Base-by-base conservation (phyloP, 257 asterid genomes). In the Lavandula angustifolia region DNA sequence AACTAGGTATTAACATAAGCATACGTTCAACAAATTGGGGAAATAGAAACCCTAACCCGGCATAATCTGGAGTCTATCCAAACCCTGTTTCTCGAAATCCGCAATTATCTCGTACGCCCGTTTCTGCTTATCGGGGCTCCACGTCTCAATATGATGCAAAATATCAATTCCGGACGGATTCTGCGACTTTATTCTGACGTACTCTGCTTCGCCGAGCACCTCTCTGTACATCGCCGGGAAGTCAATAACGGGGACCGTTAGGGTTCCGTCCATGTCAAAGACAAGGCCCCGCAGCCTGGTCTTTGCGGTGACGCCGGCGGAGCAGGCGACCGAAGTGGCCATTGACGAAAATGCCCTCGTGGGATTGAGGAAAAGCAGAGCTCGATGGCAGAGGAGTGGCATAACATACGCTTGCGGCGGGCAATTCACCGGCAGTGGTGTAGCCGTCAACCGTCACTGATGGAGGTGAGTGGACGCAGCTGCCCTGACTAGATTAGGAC, bases 251-350 rank as follows among this genome's bases (percentile, higher is more conserved):
- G 99, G 99, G 7, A 92, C 90, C 12, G 99, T 92, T 41, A 92
- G 75, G 66, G 99, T 92, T 60, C 99, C 97, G 70, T 92, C 99
- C 97, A 92, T 92, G 81, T 92, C 99, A 80, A 92, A 92, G 60
- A 89, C 95, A 29, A 92, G 82, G 62, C 99, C 99, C 6, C 89
- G 79, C 12, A 92, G 74, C 32, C 81, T 86, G 70, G 88, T 16
- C 73, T 79, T 82, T 13, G 81, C 9, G 33, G 71, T 12, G 10
- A 32, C 66, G 66, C 69, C 71, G 61, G 79, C 3, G 27, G 27
- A 22, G 52, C 49, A 22, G 27, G 27, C 27, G 27, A 22, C 50
- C 50, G 79, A 11, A 37, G 80, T 42, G 3, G 84, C 68, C 97
- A 90, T 90, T 67, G 90, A 80, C 71, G 76, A 72, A 59, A 81